Base-by-base conservation (phyloP, 257 asterid species). In the Cynanchum wilfordii region DNA sequence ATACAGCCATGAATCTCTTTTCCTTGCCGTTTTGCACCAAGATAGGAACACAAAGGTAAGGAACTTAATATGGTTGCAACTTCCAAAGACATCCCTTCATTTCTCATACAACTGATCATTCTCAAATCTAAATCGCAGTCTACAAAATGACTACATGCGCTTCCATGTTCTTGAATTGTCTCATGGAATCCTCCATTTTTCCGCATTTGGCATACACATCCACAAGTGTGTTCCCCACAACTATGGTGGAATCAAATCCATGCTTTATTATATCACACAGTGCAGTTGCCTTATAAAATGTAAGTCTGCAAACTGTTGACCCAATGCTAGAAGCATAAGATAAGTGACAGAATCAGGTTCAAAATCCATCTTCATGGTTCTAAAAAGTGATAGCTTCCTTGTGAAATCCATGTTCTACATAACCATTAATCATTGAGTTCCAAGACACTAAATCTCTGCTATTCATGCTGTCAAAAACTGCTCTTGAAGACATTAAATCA, bases 1-100 rank as follows among this genome's bases (percentile, higher is more conserved):
- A 87, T 84, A 81, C 81, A 84, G 76, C 90, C 87, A 82, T 93
- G 98, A 85, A 90, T 71, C 86, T 93, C 95, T 81, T 90, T 90
- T 51, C 95, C 97, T 72, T 90, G 93, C 49, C 87, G 83, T 82
- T 85, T 87, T 76, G 95, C 96, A 74, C 76, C 85, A 70, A 90
- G 87, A 65, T 72, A 69, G 67, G 97, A 85, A 81, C 95, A 90
- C 77, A 87, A 80, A 70, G 97, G 87, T 78, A 93, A 72, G 4
- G 86, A 71, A 71, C 83, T 86, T 76, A 90, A 79, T 30, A 90
- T 76, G 30, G 97, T 93, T 67, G 87, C 84, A 67, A 81, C 55
- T 75, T 87, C 96, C 47, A 93, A 92, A 75, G 71, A 56, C 47
- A 82, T 49, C 47, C 89, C 93, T 67, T 86, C 93, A 66, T 64